These are phyloP conservation scores for Zoysia matrella DNA, from an alignment of 202 grass and related monocot species.

Conservation along the genomic window DNA sequence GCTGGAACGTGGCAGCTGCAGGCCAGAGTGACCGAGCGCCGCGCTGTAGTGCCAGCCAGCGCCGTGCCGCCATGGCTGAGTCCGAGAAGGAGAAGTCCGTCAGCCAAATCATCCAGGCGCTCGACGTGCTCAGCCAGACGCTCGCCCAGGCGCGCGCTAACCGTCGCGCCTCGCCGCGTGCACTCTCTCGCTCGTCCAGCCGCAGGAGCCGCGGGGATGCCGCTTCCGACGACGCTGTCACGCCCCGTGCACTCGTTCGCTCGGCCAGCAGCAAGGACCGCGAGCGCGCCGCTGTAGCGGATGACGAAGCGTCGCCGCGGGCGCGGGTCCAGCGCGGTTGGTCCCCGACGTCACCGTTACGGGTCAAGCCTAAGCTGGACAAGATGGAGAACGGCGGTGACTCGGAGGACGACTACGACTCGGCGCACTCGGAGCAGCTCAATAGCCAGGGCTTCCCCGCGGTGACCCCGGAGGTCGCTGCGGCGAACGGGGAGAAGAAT, in stretches of 20 bases:
- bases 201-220: no score
- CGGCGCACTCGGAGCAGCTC: background rate
- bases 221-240: slow-evolving; percentile 21
- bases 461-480: slow-evolving; percentile 4
- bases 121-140: slow-evolving; percentile 67
- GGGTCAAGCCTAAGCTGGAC: slow-evolving; percentile 37
- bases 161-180: slow-evolving; percentile 65
- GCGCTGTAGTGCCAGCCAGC: background rate
- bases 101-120: slow-evolving; percentile 67
- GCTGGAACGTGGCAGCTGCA: background rate
- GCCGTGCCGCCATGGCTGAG: slow-evolving; percentile 42
- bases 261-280: no score
- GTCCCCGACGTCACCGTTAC: slow-evolving; percentile 71
- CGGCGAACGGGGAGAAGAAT: no score
- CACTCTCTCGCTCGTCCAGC: slow-evolving; percentile 40
- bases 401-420: background rate
- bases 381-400: slow-evolving; percentile 11
- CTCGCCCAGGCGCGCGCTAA: slow-evolving; percentile 69
- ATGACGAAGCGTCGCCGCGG: slow-evolving; percentile 28
- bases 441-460: background rate
- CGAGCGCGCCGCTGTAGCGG: no score
- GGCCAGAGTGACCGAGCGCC: background rate
- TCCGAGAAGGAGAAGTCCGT: slow-evolving; percentile 40
- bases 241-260: no score
- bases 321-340: slow-evolving; percentile 45